phyloP scores from a whole-genome alignment of 495 filamentous ascomycete genomes.

The Entonaema liquescens region DNA sequence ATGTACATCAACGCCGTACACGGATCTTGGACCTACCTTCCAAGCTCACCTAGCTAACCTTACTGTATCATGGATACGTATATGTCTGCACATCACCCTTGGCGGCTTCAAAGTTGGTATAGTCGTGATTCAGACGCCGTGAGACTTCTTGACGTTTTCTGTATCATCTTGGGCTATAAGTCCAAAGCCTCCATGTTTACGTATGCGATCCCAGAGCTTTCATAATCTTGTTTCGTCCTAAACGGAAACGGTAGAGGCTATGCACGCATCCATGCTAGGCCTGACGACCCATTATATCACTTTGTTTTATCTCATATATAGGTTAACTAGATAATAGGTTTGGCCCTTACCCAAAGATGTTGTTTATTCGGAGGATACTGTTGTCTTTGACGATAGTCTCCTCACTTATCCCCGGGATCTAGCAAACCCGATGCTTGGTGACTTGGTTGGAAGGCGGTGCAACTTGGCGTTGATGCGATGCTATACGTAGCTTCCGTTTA shows the following conservation, averaged over 20 bases:
- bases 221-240: neutral
- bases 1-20: neutral
- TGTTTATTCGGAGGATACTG: neutral
- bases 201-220: neutral
- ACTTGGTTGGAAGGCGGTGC: conserved; percentile 23
- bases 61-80: conserved; percentile 20
- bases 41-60: conserved; percentile 10
- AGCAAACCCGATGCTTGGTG: conserved; percentile 3
- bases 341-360: no score
- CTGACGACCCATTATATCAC: conserved; percentile 5
- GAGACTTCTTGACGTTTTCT: neutral
- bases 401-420: neutral
- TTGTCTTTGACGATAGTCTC: conserved; percentile 17
- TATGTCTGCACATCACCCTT: neutral
- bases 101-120: conserved; percentile 12
- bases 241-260: conserved; percentile 8
- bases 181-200: conserved; percentile 17
- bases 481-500: neutral
- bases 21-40: neutral
- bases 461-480: conserved; percentile 14
- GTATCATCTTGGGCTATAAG: neutral
- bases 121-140: neutral
- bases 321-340: neutral
- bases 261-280: neutral
- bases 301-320: no score